Evolutionary conservation across 2,329 filamentous ascomycete genomes (phyloP).

Genomic region (Cladosporium halotolerans): DNA sequence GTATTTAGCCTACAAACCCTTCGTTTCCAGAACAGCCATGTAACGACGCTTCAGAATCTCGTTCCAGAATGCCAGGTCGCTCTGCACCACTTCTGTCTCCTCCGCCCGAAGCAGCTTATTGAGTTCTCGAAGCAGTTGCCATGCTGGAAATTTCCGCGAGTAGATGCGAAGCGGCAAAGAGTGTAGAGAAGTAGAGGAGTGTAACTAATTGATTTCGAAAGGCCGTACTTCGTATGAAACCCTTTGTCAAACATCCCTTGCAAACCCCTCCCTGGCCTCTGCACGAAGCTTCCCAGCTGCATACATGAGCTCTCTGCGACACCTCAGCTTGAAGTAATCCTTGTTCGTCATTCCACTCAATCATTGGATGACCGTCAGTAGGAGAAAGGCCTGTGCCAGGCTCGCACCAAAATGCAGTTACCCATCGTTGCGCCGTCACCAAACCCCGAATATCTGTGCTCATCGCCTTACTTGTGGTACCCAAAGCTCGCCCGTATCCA

Average conservation of each 20-base stretch:
- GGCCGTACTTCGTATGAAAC: no score
- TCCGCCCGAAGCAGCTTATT: slow-evolving; percentile 10
- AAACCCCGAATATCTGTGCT: no score
- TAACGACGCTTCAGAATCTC: slow-evolving; percentile 15
- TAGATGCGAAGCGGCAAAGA: neutral
- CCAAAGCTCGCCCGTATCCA: no score
- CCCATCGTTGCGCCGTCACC: no score
- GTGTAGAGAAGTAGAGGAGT: no score
- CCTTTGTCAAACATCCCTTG: neutral
- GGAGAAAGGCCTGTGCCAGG: no score
- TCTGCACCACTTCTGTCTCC: slow-evolving; percentile 11
- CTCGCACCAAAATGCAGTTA: no score
- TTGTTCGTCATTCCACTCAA: no score
- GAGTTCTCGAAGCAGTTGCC: neutral
- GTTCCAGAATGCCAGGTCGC: slow-evolving; percentile 13
- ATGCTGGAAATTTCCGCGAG: neutral
- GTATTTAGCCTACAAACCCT: neutral
- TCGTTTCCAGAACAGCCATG: slow-evolving; percentile 13
- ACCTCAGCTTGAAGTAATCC: no score
- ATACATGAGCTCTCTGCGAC: no score
- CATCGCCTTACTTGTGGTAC: no score
- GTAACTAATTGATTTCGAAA: no score
- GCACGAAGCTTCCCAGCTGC: neutral
- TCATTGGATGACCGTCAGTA: neutral
- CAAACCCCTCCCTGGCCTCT: slow-evolving; percentile 4